These are phyloP conservation scores for Beauveria australis DNA, from an alignment of 2,329 filamentous ascomycete species.

Conservation along the genomic window DNA sequence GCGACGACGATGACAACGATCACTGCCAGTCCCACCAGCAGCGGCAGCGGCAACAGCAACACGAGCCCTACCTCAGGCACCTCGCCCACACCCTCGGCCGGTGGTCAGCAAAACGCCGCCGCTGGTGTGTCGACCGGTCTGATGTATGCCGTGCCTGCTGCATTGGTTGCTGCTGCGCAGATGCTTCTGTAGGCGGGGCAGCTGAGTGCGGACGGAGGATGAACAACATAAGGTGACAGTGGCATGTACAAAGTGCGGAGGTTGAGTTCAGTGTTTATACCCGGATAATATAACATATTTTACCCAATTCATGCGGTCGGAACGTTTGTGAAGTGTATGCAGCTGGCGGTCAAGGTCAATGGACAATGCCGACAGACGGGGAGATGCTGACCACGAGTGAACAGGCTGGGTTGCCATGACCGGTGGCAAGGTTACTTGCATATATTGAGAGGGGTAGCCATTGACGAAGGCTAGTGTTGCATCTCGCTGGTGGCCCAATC, in stretches of 20 bases:
- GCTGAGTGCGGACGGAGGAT: not conserved
- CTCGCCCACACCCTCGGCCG: not conserved
- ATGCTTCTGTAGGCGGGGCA: constrained; percentile 2
- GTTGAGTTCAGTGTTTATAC: too few relatives aligned
- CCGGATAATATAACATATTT: too few relatives aligned
- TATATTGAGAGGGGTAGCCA: too few relatives aligned
- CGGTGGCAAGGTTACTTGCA: too few relatives aligned
- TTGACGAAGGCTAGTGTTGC: not conserved
- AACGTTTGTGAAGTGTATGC: too few relatives aligned
- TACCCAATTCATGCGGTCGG: too few relatives aligned
- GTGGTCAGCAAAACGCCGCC: not conserved
- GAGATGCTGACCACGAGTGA: too few relatives aligned
- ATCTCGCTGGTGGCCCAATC: not conserved
- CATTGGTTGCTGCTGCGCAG: constrained; percentile 1
- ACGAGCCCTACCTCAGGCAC: not conserved
- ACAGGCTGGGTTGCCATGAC: too few relatives aligned
- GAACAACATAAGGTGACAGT: not conserved
- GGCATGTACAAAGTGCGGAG: not conserved
- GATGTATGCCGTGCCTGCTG: constrained; percentile 2
- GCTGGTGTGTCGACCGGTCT: not conserved
- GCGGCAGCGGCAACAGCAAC: not conserved
- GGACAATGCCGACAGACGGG: too few relatives aligned
- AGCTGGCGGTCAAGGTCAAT: too few relatives aligned
- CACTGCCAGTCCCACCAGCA: constrained; percentile 8
- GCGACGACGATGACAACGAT: constrained; percentile 7